A percentile compares a stretch with the other conserved stretches of the same genome.
These are phyloP conservation scores for Sporothrix phasma DNA, from an alignment of 2,329 filamentous ascomycete species.

Conservation along the genomic window DNA sequence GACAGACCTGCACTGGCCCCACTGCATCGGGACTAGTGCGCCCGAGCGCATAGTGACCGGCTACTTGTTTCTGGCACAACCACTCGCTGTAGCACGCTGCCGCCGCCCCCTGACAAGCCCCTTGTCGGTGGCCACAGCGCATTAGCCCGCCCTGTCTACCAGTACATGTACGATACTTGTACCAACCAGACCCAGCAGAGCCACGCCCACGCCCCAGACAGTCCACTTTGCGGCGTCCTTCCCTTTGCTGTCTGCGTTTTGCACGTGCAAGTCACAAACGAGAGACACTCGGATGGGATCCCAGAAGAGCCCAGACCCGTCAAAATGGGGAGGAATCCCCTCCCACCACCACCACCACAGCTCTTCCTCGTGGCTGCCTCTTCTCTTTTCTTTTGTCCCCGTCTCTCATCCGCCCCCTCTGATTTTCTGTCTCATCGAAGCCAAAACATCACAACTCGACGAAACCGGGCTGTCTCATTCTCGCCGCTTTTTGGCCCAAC, in stretches of 20 bases:
- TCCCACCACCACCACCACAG: neutral
- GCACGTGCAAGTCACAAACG: conserved; percentile 11
- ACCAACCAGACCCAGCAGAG: neutral
- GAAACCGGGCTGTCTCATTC: neutral
- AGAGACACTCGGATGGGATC: neutral
- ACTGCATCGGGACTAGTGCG: conserved; percentile 1
- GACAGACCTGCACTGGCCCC: neutral
- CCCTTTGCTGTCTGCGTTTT: neutral
- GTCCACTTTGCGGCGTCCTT: neutral
- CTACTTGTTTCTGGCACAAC: neutral
- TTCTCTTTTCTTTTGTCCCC: neutral
- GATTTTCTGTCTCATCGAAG: neutral
- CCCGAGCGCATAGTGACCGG: neutral
- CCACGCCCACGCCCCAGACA: neutral
- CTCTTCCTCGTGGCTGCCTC: neutral
- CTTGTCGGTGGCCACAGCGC: neutral
- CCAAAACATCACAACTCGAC: neutral
- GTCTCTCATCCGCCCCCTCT: neutral
- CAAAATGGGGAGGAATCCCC: neutral
- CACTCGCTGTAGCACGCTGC: neutral
- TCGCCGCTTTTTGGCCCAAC: neutral
- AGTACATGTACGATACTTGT: too few species aligned
- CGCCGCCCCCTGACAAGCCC: neutral
- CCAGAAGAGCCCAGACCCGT: neutral
- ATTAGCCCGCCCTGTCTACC: neutral